A percentile compares a stretch with the other conserved stretches of the same genome.
These are phyloP conservation scores for Parastagonospora avenae DNA, from an alignment of 2,329 filamentous ascomycete genomes.

Conservation along the genomic window DNA sequence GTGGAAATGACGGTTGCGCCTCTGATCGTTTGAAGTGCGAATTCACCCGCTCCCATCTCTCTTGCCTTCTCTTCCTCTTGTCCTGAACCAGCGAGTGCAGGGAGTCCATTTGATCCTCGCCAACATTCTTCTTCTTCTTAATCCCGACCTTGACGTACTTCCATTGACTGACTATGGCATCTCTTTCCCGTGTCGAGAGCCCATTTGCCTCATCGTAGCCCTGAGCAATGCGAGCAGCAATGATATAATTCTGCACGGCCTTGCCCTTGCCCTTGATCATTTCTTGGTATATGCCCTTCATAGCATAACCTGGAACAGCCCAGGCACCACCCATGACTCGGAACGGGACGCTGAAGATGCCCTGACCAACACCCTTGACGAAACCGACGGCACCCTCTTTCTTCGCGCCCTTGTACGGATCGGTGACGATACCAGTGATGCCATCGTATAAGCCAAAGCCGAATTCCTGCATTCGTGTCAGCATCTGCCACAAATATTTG, in stretches of 20 bases:
- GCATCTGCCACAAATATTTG: neutral
- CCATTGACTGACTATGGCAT: slow-evolving; percentile 70
- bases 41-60: slow-evolving; percentile 37
- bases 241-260: slow-evolving; percentile 78
- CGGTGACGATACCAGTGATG: slow-evolving; percentile 78
- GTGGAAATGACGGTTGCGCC: slow-evolving; percentile 17
- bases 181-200: slow-evolving; percentile 62
- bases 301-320: slow-evolving; percentile 76
- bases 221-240: slow-evolving; percentile 75
- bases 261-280: slow-evolving; percentile 72
- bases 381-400: slow-evolving; percentile 71
- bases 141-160: slow-evolving; percentile 64
- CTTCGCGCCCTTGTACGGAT: slow-evolving; percentile 72
- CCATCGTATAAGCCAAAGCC: slow-evolving; percentile 81
- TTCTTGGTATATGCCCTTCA: slow-evolving; percentile 82
- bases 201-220: slow-evolving; percentile 69
- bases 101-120: slow-evolving; percentile 56
- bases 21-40: slow-evolving; percentile 24
- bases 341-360: slow-evolving; percentile 77
- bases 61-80: slow-evolving; percentile 39
- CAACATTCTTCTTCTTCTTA: slow-evolving; percentile 60
- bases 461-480: slow-evolving; percentile 61
- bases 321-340: slow-evolving; percentile 75
- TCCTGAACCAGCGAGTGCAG: slow-evolving; percentile 51
- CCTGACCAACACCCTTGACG: slow-evolving; percentile 81